A percentile compares a stretch with the other conserved stretches of the same genome.
These are phyloP conservation scores for Schizothecium vesticola DNA, from an alignment of 495 filamentous ascomycete genomes.

Conservation along the genomic window DNA sequence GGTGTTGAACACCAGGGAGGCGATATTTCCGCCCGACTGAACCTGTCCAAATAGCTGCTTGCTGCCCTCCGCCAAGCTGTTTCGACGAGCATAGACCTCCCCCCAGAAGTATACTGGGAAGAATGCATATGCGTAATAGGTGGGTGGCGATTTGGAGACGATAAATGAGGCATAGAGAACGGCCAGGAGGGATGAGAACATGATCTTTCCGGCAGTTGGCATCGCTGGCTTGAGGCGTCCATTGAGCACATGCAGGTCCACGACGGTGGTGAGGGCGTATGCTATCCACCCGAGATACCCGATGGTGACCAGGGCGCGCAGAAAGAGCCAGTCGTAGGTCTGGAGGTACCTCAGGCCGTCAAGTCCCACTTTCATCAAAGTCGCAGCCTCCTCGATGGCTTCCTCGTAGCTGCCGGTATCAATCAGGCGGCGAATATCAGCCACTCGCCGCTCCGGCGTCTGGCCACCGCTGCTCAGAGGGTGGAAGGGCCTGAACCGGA, in stretches of 20 bases:
- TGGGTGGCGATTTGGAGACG: slow-evolving; percentile 70
- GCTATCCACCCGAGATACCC: slow-evolving; percentile 97
- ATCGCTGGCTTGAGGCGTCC: slow-evolving; percentile 62
- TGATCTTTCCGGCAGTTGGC: slow-evolving; percentile 51
- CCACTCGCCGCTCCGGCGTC: slow-evolving; percentile 63
- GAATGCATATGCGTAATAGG: slow-evolving; percentile 88
- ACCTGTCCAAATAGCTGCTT: slow-evolving; percentile 65
- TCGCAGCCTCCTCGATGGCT: slow-evolving; percentile 69
- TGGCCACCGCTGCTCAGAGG: slow-evolving; percentile 54
- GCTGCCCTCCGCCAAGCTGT: slow-evolving; percentile 61
- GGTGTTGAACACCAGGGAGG: slow-evolving; percentile 56
- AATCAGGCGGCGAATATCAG: slow-evolving; percentile 62
- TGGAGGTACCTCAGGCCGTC: slow-evolving; percentile 91
- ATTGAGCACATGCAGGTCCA: slow-evolving; percentile 84
- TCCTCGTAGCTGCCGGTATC: slow-evolving; percentile 58
- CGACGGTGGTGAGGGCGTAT: slow-evolving; percentile 85
- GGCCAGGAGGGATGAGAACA: slow-evolving; percentile 72
- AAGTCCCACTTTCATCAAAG: slow-evolving; percentile 69
- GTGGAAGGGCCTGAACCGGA: slow-evolving; percentile 70
- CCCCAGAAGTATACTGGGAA: slow-evolving; percentile 97
- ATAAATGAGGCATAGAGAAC: slow-evolving; percentile 72
- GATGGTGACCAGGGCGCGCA: slow-evolving; percentile 84
- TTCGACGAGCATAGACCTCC: slow-evolving; percentile 78
- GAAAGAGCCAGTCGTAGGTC: slow-evolving; percentile 94
- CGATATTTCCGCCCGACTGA: slow-evolving; percentile 47